Conservation (phyloP, 2,329 filamentous ascomycete species). For the Fusarium nurragi region DNA sequence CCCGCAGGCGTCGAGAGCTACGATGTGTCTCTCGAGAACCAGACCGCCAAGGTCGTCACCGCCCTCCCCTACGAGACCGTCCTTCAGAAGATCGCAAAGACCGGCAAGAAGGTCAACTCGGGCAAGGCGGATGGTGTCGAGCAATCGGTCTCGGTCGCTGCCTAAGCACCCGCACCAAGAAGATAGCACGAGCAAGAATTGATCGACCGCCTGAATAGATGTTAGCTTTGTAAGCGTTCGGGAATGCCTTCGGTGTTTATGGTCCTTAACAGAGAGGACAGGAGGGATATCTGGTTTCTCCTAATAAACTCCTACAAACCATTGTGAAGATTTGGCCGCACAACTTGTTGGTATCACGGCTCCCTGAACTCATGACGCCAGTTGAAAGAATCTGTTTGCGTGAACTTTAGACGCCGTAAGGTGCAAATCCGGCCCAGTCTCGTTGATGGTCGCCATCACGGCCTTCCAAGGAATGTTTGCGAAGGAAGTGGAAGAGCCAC, state of each 20-base stretch:
- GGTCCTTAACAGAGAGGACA: conserved; percentile 23
- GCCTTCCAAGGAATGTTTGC: background rate
- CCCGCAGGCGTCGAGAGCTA: conserved; percentile 81
- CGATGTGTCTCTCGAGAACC: conserved; percentile 86
- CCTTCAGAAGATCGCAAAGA: conserved; percentile 90
- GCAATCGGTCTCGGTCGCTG: conserved; percentile 59
- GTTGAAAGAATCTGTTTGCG: background rate
- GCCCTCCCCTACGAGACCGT: conserved; percentile 81
- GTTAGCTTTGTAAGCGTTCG: conserved; percentile 33
- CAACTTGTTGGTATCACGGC: background rate
- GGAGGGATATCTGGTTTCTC: conserved; percentile 30
- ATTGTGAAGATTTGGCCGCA: conserved; percentile 13
- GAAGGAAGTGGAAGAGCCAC: background rate
- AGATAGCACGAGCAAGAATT: conserved; percentile 1
- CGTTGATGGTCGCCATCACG: background rate
- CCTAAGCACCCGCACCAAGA: conserved; percentile 29
- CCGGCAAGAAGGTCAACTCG: conserved; percentile 88
- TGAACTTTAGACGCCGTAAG: background rate
- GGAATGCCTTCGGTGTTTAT: conserved; percentile 36
- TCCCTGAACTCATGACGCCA: background rate
- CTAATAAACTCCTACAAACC: conserved; percentile 11
- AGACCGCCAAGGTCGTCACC: conserved; percentile 82
- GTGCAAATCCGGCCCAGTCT: background rate
- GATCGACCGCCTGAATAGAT: conserved; percentile 23
- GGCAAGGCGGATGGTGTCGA: conserved; percentile 74